Evolutionary conservation across 2,329 filamentous ascomycete genomes (phyloP).

Genomic region (Cordyceps militaris): DNA sequence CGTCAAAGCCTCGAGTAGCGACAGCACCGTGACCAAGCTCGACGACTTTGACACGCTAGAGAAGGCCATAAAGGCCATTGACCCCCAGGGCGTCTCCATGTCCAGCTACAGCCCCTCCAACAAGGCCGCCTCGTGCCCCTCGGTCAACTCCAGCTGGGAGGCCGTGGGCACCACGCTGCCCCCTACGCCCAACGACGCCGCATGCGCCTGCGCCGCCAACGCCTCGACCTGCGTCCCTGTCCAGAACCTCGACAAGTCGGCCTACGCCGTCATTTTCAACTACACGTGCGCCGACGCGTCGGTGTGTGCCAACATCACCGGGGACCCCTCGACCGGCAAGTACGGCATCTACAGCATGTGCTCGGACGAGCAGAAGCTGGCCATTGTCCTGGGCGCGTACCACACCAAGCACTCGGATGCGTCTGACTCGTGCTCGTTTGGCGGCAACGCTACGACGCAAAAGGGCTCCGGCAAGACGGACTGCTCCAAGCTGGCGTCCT

Average conservation of each 20-base stretch:
- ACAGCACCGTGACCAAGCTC: slow-evolving; percentile 59
- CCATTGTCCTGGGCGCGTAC: slow-evolving; percentile 37
- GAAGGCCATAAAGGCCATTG: slow-evolving; percentile 59
- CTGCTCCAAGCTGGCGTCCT: slow-evolving; percentile 39
- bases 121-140: slow-evolving; percentile 66
- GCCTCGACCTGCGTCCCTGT: slow-evolving; percentile 65
- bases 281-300: slow-evolving; percentile 9
- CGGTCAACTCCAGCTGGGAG: slow-evolving; percentile 57
- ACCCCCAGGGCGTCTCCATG: slow-evolving; percentile 59
- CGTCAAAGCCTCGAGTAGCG: slow-evolving; percentile 51
- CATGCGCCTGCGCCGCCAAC: slow-evolving; percentile 82
- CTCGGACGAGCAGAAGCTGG: slow-evolving; percentile 60
- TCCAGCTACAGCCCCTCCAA: slow-evolving; percentile 67
- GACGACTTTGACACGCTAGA: slow-evolving; percentile 69
- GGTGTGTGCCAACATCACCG: slow-evolving; percentile 6
- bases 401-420: slow-evolving; percentile 50
- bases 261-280: slow-evolving; percentile 42
- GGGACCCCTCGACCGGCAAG: slow-evolving; percentile 35
- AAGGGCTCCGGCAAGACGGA: slow-evolving; percentile 38
- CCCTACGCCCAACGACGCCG: slow-evolving; percentile 67
- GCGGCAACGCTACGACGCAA: slow-evolving; percentile 55
- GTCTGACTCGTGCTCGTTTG: slow-evolving; percentile 61
- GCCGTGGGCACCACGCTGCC: slow-evolving; percentile 57
- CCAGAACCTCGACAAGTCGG: slow-evolving; percentile 45
- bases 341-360: slow-evolving; percentile 80